Evolutionary conservation across 2,329 filamentous ascomycete species (phyloP), one percentile per base, ranked within the genome.

Genomic region (Fusarium subtropicale): DNA sequence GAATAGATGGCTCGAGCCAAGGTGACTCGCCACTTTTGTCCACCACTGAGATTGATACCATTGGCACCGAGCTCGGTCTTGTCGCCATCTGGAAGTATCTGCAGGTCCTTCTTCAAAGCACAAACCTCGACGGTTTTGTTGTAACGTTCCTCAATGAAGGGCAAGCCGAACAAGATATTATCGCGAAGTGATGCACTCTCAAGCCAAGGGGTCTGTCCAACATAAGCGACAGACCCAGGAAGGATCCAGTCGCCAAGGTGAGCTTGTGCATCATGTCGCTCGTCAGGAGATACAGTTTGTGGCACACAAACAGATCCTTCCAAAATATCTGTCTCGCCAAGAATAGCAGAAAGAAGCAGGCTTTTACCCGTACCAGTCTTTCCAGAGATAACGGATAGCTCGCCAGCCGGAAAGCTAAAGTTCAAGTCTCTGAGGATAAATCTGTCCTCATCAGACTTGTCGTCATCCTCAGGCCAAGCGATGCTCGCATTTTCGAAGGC

Each of bases 201-300:
- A 50, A 96, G 92, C 92, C 92, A 96, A 0, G 92, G 92, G 10
- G 91, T 93, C 75, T 94, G 92, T 2, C 90, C 88, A 34, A 94
- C 91, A 71, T 90, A 95, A 0, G 92, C 92, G 48, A 94, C 85
- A 3, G 90, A 86, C 4, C 86, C 85, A 10, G 89, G 85, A 18
- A 93, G 84, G 45, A 91, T 88, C 92, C 92, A 94, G 69, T 92
- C 86, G 33, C 78, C 82, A 46, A 76, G 81, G 48, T 87, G 90
- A 3, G 91, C 91, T 65, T 88, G 86, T 54, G 80, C 76, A 71
- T 92, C 90, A 65, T 86, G 85, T 38, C 90, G 84, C 30, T 91
- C 84, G 7, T 81, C 74, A 0, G 86, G 79, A 0, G 82, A 68
- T 1, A 86, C 85, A 1, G 86, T 79, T 18, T 75, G 76, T 1